Conservation (phyloP, 805 yeast species). For the Metschnikowia baotianmanensis region DNA sequence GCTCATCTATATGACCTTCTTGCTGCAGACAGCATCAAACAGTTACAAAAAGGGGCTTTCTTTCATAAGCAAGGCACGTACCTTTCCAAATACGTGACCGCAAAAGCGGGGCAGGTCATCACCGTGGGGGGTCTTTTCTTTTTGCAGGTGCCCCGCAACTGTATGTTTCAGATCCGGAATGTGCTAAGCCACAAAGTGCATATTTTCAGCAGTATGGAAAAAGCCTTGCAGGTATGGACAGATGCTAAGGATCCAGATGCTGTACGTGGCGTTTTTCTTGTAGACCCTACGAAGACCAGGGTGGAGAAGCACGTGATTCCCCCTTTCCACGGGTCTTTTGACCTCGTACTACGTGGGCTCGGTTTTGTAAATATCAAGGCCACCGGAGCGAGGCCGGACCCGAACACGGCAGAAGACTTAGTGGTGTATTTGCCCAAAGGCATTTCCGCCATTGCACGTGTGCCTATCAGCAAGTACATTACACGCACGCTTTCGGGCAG, state of each 20-base stretch:
- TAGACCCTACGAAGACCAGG: constrained; percentile 6
- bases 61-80: constrained; percentile 30
- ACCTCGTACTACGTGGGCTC: constrained; percentile 60
- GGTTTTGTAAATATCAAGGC: constrained; percentile 63
- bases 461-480: constrained; percentile 45
- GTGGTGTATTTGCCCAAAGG: constrained; percentile 54
- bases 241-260: constrained; percentile 27
- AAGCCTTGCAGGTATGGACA: constrained; percentile 25
- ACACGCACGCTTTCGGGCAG: constrained; percentile 35
- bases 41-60: constrained; percentile 28
- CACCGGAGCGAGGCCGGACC: constrained; percentile 42
- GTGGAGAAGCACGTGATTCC: constrained; percentile 50
- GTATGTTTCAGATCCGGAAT: constrained; percentile 48
- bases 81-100: constrained; percentile 32
- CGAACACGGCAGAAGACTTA: constrained; percentile 25
- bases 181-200: constrained; percentile 43
- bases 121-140: constrained; percentile 64
- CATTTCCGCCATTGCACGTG: constrained; percentile 51
- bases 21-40: constrained; percentile 23
- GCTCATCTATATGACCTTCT: constrained; percentile 31
- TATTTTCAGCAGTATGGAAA: constrained; percentile 29
- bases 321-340: constrained; percentile 67
- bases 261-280: constrained; percentile 21
- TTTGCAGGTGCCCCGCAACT: constrained; percentile 49
- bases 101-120: constrained; percentile 45